These are phyloP conservation scores for Pharnaceum exiguum DNA, from an alignment of 148 eudicot species.

Conservation along the genomic window DNA sequence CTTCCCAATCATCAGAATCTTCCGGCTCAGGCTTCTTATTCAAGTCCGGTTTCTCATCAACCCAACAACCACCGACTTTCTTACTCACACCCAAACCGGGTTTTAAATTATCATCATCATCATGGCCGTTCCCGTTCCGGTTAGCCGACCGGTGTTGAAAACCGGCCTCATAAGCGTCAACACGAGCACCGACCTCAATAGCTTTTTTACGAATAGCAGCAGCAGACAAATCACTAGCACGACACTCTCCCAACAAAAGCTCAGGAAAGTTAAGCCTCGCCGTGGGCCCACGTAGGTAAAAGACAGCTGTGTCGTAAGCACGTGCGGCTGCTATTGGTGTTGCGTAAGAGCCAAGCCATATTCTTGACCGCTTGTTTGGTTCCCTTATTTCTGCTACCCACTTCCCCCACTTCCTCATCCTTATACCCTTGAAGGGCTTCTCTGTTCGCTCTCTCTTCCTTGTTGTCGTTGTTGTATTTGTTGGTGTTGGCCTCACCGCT, in stretches of 20 bases:
- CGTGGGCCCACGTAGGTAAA: constrained; percentile 63
- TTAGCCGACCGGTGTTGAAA: constrained; percentile 5
- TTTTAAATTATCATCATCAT: too few species aligned
- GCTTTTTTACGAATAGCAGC: constrained; percentile 71
- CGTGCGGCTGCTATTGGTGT: constrained; percentile 84
- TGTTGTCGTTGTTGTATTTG: constrained; percentile 28
- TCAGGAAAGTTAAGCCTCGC: constrained; percentile 87
- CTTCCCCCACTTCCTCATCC: constrained; percentile 98
- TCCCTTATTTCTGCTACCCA: constrained; percentile 97
- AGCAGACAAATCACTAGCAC: constrained; percentile 38
- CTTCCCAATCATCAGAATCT: constrained; percentile 46
- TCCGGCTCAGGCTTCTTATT: constrained; percentile 78
- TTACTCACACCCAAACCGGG: too few species aligned
- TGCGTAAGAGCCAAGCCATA: constrained; percentile 83
- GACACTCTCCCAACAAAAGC: constrained; percentile 25
- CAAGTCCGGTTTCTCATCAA: constrained; percentile 68
- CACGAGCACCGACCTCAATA: constrained; percentile 80
- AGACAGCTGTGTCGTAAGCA: constrained; percentile 94
- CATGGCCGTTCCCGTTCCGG: too few species aligned
- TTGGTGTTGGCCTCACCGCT: not conserved
- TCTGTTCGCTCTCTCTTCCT: constrained; percentile 42
- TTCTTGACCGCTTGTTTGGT: constrained; percentile 85
- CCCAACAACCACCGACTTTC: constrained; percentile 7
- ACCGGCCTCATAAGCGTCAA: constrained; percentile 61
- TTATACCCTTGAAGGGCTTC: constrained; percentile 77